Conservation (phyloP, 306 rosid genomes). For the Mimosa bimucronata region DNA sequence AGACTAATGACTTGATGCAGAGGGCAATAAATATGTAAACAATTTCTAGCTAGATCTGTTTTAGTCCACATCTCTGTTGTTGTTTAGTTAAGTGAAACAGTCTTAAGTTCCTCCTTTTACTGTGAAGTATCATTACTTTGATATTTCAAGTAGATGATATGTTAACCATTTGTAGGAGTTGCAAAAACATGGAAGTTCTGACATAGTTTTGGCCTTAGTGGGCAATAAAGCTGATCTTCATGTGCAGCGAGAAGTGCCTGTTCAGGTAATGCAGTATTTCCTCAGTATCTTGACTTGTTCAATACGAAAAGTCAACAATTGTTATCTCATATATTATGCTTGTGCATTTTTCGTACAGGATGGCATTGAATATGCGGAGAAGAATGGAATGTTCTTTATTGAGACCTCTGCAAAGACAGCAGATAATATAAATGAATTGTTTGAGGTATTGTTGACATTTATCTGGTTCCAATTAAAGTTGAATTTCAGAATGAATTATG, state of each 20-base stretch:
- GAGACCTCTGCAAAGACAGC: conserved; percentile 99
- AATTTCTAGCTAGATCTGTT: conserved; percentile 1
- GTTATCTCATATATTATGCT: conserved; percentile 23
- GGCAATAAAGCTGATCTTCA: conserved; percentile 77
- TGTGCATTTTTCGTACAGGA: conserved; percentile 57
- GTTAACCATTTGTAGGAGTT: conserved; percentile 57
- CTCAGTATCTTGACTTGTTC: conserved; percentile 6
- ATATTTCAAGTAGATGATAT: conserved; percentile 16
- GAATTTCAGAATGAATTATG: conserved; percentile 19
- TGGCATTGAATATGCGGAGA: conserved; percentile 87
- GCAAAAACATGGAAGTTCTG: conserved; percentile 78
- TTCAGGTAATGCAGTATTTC: conserved; percentile 45
- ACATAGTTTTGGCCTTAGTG: conserved; percentile 74
- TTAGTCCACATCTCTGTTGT: neutral
- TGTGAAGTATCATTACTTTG: conserved; percentile 7
- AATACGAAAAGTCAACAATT: neutral
- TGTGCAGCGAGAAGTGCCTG: conserved; percentile 65
- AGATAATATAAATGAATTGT: conserved; percentile 91
- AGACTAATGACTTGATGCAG: neutral
- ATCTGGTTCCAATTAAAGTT: conserved; percentile 21
- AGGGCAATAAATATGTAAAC: neutral
- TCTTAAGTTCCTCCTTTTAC: neutral
- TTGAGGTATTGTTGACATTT: conserved; percentile 70
- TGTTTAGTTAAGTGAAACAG: neutral
- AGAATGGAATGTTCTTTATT: conserved; percentile 96